These are phyloP conservation scores for Aspergillus taichungensis DNA, from an alignment of 495 filamentous ascomycete species.

Conservation along the genomic window DNA sequence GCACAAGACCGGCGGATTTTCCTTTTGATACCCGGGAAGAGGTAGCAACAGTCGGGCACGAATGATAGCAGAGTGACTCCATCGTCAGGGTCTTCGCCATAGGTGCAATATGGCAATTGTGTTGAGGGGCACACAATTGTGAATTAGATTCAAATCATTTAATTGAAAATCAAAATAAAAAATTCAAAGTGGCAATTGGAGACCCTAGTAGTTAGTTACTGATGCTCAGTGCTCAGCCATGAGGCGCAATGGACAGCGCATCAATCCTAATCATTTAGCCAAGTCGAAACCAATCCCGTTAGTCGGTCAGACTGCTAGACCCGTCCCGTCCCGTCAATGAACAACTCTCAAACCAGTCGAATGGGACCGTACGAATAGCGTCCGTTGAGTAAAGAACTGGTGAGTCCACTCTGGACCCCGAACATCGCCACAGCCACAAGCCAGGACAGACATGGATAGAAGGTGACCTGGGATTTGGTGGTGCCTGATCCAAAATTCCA, in stretches of 20 bases:
- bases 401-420: constrained; percentile 4
- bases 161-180: constrained; percentile 1
- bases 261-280: constrained; percentile 1
- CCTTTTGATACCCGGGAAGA: not conserved
- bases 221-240: constrained; percentile 6
- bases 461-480: constrained; percentile 3
- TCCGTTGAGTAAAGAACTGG: constrained; percentile 6
- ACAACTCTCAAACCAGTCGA: constrained; percentile 15
- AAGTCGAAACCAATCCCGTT: too few species aligned
- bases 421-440: constrained; percentile 3
- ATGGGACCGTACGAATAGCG: constrained; percentile 12
- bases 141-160: too few species aligned
- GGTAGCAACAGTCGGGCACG: constrained; percentile 4
- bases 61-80: not conserved
- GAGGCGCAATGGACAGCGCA: constrained; percentile 17
- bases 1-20: not conserved
- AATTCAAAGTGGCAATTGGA: constrained; percentile 10
- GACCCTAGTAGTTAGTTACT: not conserved
- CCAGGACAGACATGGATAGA: not conserved
- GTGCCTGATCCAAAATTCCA: constrained; percentile 4
- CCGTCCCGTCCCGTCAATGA: constrained; percentile 1
- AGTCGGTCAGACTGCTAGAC: too few species aligned
- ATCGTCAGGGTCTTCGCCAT: too few species aligned
- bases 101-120: too few species aligned
- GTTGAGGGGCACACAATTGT: too few species aligned